These are phyloP conservation scores for Bryoglossum gracile DNA, from an alignment of 495 filamentous ascomycete species.

Conservation along the genomic window DNA sequence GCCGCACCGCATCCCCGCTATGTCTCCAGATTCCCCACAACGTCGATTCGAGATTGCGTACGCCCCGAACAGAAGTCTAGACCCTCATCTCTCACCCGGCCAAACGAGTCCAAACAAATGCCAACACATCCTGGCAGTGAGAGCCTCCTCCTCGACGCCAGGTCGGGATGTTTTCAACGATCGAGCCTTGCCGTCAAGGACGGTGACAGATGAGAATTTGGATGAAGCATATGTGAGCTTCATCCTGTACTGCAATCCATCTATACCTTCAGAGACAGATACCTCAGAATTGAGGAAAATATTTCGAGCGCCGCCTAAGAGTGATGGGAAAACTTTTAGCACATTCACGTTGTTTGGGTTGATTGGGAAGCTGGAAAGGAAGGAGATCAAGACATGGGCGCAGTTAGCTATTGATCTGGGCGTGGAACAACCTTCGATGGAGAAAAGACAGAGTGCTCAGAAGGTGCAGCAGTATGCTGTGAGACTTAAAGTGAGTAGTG, in stretches of 20 bases:
- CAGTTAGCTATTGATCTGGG: slow-evolving; percentile 83
- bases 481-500: slow-evolving; percentile 66
- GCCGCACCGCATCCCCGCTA: too few relatives aligned
- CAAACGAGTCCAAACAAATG: slow-evolving; percentile 1
- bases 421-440: slow-evolving; percentile 76
- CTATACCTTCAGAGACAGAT: slow-evolving; percentile 62
- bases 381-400: slow-evolving; percentile 96
- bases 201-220: slow-evolving; percentile 65
- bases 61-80: neutral
- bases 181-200: slow-evolving; percentile 53
- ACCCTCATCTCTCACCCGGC: neutral
- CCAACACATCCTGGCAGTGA: neutral
- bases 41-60: slow-evolving; percentile 9
- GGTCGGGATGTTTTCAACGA: neutral
- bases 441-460: slow-evolving; percentile 88
- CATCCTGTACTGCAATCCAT: slow-evolving; percentile 87
- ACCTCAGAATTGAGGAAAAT: slow-evolving; percentile 66
- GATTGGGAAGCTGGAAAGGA: slow-evolving; percentile 72
- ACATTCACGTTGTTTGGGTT: slow-evolving; percentile 75
- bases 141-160: neutral
- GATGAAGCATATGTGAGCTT: slow-evolving; percentile 85
- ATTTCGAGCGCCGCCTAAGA: slow-evolving; percentile 81
- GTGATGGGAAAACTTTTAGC: slow-evolving; percentile 87
- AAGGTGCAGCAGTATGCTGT: slow-evolving; percentile 98
- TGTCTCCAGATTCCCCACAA: slow-evolving; percentile 7